These are phyloP conservation scores for Candida anglica DNA, from an alignment of 805 yeast genomes.

Conservation along the genomic window DNA sequence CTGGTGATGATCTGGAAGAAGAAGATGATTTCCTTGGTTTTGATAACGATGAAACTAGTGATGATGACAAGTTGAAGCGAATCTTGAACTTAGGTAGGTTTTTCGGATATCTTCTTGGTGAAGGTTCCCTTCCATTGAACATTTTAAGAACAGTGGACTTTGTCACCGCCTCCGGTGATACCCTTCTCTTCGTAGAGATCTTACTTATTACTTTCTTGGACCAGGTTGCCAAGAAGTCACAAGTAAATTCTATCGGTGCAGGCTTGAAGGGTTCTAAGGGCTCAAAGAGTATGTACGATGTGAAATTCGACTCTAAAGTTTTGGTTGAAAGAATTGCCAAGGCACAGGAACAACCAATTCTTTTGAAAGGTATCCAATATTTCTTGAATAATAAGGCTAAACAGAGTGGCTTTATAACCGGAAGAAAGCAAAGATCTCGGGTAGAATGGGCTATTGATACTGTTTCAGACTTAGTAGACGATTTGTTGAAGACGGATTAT, in stretches of 20 bases:
- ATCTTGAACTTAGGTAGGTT: conserved; percentile 74
- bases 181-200: conserved; percentile 68
- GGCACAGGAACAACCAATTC: conserved; percentile 53
- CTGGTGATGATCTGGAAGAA: conserved; percentile 38
- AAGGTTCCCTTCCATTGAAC: conserved; percentile 70
- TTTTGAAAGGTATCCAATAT: conserved; percentile 64
- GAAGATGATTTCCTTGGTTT: conserved; percentile 38
- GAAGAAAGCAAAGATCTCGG: conserved; percentile 52
- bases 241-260: conserved; percentile 41
- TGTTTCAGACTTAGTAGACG: conserved; percentile 51
- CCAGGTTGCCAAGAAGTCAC: conserved; percentile 59
- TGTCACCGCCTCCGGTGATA: conserved; percentile 60
- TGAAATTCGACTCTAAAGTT: conserved; percentile 43
- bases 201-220: conserved; percentile 66
- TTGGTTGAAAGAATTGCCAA: conserved; percentile 49
- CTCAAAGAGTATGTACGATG: conserved; percentile 22
- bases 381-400: conserved; percentile 49
- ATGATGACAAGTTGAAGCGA: conserved; percentile 53
- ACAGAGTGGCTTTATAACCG: conserved; percentile 44
- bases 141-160: conserved; percentile 71
- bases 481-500: conserved; percentile 19
- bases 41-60: conserved; percentile 40
- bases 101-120: conserved; percentile 72
- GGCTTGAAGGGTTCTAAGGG: conserved; percentile 30
- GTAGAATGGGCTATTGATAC: conserved; percentile 66